Conservation (phyloP, 2,329 filamentous ascomycete species). For the Beauveria caledonica region DNA sequence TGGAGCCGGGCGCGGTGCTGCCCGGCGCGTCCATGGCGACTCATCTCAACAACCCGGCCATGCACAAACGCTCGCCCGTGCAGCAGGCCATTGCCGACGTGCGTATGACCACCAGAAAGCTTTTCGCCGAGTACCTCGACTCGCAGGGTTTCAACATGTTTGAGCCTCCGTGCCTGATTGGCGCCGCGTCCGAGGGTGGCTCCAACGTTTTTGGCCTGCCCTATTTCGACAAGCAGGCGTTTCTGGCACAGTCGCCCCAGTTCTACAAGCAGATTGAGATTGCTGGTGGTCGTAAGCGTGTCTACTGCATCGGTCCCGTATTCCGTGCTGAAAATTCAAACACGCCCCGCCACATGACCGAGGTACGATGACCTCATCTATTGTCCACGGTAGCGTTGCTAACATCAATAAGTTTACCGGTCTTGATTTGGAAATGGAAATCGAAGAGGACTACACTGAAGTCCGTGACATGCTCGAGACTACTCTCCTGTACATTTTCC, state of each 20-base stretch:
- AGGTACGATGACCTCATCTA: conserved; percentile 32
- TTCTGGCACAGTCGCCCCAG: conserved; percentile 71
- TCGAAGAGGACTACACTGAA: conserved; percentile 69
- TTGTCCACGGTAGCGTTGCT: neutral
- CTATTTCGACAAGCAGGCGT: conserved; percentile 82
- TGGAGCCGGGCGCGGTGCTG: conserved; percentile 28
- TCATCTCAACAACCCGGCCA: conserved; percentile 81
- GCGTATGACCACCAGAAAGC: conserved; percentile 50
- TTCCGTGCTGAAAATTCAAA: conserved; percentile 84
- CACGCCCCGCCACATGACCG: conserved; percentile 77
- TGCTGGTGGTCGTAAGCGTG: conserved; percentile 66
- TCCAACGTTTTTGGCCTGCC: conserved; percentile 83
- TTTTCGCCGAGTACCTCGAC: conserved; percentile 75
- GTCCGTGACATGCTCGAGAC: conserved; percentile 64
- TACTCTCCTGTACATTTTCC: conserved; percentile 72
- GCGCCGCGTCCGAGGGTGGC: conserved; percentile 85
- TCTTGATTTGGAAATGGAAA: conserved; percentile 86
- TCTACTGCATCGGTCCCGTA: conserved; percentile 71
- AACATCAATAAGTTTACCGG: conserved; percentile 56
- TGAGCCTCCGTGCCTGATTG: conserved; percentile 83
- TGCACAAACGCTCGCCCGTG: conserved; percentile 85
- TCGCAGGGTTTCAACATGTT: conserved; percentile 71
- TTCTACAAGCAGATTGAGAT: conserved; percentile 87
- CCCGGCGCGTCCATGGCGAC: conserved; percentile 77
- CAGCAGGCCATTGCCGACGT: conserved; percentile 68